These are phyloP conservation scores for Penicillium ochrochloron DNA, from an alignment of 495 filamentous ascomycete species.

Conservation along the genomic window DNA sequence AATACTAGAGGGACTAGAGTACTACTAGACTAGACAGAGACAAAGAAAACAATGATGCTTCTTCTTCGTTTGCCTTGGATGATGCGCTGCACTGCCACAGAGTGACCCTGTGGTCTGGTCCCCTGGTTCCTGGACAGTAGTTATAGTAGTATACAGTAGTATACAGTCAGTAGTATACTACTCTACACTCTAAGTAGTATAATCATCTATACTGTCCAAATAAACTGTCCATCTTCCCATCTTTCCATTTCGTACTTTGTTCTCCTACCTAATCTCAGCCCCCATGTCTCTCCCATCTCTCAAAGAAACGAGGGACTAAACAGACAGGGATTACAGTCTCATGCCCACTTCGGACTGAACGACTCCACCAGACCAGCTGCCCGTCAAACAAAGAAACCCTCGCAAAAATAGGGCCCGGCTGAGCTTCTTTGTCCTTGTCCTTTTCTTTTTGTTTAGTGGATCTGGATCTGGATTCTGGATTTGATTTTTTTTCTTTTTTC, in stretches of 20 bases:
- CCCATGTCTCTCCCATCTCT: not conserved
- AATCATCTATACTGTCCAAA: not conserved
- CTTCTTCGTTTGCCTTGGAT: not conserved
- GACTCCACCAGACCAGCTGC: not conserved
- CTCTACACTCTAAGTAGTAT: not conserved
- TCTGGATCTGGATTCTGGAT: constrained; percentile 14
- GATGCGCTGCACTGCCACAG: constrained; percentile 5
- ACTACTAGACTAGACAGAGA: constrained; percentile 12
- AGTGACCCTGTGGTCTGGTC: not conserved
- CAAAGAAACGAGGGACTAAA: not conserved
- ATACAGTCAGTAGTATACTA: not conserved
- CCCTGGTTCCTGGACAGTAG: constrained; percentile 14
- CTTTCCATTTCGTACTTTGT: not conserved
- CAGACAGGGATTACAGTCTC: not conserved
- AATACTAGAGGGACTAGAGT: too few relatives aligned
- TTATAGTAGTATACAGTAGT: not conserved
- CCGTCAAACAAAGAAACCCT: constrained; percentile 24
- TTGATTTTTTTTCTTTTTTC: constrained; percentile 5
- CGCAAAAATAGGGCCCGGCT: constrained; percentile 23
- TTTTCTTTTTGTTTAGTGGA: constrained; percentile 3
- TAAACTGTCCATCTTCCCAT: not conserved
- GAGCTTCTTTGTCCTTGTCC: constrained; percentile 23
- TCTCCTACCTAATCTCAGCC: not conserved
- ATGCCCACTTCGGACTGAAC: not conserved
- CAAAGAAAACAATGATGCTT: constrained; percentile 45